Base-by-base conservation (phyloP, 306 rosid species). In the Prunus persica region DNA sequence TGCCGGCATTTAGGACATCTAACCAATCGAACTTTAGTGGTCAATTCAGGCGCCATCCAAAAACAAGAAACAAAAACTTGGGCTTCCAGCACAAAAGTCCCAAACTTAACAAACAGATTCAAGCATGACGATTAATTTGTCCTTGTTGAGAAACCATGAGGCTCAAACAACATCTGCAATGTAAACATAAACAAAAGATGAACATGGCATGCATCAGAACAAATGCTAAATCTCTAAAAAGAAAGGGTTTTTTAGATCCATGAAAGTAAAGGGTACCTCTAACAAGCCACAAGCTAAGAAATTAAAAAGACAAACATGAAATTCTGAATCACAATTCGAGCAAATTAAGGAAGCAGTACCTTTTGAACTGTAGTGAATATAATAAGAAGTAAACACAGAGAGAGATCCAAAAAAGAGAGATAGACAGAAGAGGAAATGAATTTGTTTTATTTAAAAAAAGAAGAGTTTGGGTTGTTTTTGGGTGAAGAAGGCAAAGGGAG, bases 1-100 rank as follows among this genome's bases (percentile, higher is more conserved):
- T 2, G 25, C 18, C 66, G 50, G 72, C 99, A 96, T 78, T 90
- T 89, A 3, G 99, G 98, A 84, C 99, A 96, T 62, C 67, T 80
- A 64, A 96, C 99, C 51, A 88, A 28, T 76, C 99, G 92, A 84
- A 86, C 62, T 13, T 81, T 81, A 24, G 86, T 56, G 73, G 88
- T 86, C 82, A 79, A 9, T 20, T 83, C 82, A 72, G 82, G 67
- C 12, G 84, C 84, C 97, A 92, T 90, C 57, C 68, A 14, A 50
- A 41, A 75, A 67, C 76, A 78, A 34, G 8, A 34, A 68, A 81
- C 71, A 54, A 70, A 78, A 75, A 52, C 49, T 27, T 18, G 50
- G 24, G 41, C 66, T 74, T 74, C 71, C 61, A 69, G 71, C 50
- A 45, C 84, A 55, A 68, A 51, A 18, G 77, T 71, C 75, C 24